These are phyloP conservation scores for Torulaspora franciscae DNA, from an alignment of 805 yeast species.

Conservation along the genomic window DNA sequence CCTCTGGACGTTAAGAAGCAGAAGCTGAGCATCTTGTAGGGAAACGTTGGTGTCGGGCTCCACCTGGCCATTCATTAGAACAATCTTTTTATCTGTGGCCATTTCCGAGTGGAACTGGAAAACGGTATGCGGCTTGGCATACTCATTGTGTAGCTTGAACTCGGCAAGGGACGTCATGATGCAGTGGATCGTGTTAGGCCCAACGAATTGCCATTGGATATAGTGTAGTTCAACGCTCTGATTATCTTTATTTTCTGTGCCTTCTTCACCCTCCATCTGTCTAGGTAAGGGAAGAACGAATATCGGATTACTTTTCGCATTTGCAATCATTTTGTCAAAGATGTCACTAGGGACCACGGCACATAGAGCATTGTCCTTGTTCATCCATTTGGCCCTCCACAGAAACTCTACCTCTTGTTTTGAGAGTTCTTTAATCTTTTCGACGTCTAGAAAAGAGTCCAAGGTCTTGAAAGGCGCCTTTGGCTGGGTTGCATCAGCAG, in stretches of 20 bases:
- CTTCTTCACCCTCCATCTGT: conserved; percentile 39
- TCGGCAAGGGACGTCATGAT: conserved; percentile 89
- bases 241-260: conserved; percentile 37
- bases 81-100: conserved; percentile 51
- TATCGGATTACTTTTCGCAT: conserved; percentile 69
- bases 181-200: conserved; percentile 78
- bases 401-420: conserved; percentile 64
- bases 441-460: conserved; percentile 63
- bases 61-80: conserved; percentile 81
- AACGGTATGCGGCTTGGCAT: conserved; percentile 92
- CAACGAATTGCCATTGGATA: conserved; percentile 90
- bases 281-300: conserved; percentile 90
- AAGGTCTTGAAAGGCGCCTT: conserved; percentile 66
- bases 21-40: conserved; percentile 69
- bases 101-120: conserved; percentile 82
- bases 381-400: conserved; percentile 84
- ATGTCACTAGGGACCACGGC: conserved; percentile 57
- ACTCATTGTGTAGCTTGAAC: conserved; percentile 83
- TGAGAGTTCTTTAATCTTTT: conserved; percentile 54
- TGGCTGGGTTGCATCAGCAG: conserved; percentile 36
- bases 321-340: conserved; percentile 57
- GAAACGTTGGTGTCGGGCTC: conserved; percentile 67
- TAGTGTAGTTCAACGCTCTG: conserved; percentile 76
- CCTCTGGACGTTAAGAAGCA: conserved; percentile 71
- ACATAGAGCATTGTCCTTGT: conserved; percentile 52